Conservation (phyloP, 1,284 basidiomycete genomes). For the Uromyces viciae-fabae region DNA sequence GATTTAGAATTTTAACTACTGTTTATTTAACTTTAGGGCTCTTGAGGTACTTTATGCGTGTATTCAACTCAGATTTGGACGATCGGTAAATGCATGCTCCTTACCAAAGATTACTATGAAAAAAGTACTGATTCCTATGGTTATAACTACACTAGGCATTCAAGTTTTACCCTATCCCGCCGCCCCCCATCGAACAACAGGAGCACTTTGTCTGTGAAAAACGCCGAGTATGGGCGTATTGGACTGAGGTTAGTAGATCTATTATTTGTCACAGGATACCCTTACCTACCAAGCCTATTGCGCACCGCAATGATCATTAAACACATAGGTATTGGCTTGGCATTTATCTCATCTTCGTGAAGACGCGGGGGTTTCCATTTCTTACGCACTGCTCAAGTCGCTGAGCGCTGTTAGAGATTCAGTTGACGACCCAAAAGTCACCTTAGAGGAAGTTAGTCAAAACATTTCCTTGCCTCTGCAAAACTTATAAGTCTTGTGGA, state of each 20-base stretch:
- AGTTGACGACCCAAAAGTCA: conserved; percentile 20
- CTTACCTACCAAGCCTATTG: neutral
- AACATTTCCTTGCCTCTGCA: neutral
- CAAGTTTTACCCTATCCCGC: conserved; percentile 35
- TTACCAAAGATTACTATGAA: too few species aligned
- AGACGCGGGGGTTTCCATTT: conserved; percentile 37
- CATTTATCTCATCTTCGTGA: conserved; percentile 32
- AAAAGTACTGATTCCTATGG: too few species aligned
- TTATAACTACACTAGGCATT: conserved; percentile 16
- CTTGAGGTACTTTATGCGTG: neutral
- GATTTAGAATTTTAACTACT: neutral
- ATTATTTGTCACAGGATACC: neutral
- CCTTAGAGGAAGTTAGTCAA: conserved; percentile 26
- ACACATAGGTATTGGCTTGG: conserved; percentile 35
- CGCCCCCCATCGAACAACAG: conserved; percentile 13
- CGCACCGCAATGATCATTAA: neutral
- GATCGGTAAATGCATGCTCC: neutral
- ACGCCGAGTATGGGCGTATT: conserved; percentile 41
- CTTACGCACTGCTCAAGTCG: conserved; percentile 30
- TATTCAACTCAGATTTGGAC: neutral
- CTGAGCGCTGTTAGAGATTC: conserved; percentile 19
- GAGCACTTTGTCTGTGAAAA: conserved; percentile 30
- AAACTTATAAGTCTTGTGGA: neutral
- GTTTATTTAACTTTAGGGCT: neutral
- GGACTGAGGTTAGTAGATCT: conserved; percentile 28